Base-by-base conservation (phyloP, 2,329 filamentous ascomycete genomes). In the Exophiala alcalophila region DNA sequence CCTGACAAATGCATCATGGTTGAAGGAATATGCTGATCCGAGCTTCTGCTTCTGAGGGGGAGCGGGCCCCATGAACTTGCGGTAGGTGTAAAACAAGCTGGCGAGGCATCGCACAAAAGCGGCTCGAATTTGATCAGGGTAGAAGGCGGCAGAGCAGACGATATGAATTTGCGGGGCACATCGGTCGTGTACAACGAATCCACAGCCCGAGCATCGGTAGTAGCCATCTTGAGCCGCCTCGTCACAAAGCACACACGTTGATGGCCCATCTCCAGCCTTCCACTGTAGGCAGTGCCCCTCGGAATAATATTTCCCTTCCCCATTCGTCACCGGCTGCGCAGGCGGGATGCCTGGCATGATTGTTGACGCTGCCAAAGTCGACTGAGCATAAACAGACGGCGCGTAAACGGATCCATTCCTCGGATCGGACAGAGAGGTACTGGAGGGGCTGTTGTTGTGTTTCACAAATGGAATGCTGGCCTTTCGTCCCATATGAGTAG, bases 391-490 rank as follows among this genome's bases (percentile, higher is more conserved):
- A 12, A 68, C 65, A 1, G 70, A 73, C 8, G 70, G 69, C 4
- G 70, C 69, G 53, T 73, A 73, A 4, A 61, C 68, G 2, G 69
- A 72, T 26, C 61, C 57, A 34, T 68, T 66, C 4, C 64, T 68
- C 48, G 65, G 65, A 36, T 70, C 51, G 2, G 63, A 66, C 34
- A 71, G 50, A 2, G 64, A 67, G 10, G 63, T 70, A 47, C 73
- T 68, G 1, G 70, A 70, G 14, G 65, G 55, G 32, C 65, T 67
- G 4, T 63, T 62, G 37, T 75, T 72, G 61, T 83, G 80, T 34
- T 76, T 73, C 24, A 87, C 71, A 66, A 91, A 89, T 4, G 89
- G 86, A 21, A 83, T 69, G 61, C 79, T 86, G 4, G 85, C 68
- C 71, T 55, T 77, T 71, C 33, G 76, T 69, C 49, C 47, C 42